phyloP scores from a whole-genome alignment of 2,329 filamentous ascomycete genomes.

The Blastomyces silverae region DNA sequence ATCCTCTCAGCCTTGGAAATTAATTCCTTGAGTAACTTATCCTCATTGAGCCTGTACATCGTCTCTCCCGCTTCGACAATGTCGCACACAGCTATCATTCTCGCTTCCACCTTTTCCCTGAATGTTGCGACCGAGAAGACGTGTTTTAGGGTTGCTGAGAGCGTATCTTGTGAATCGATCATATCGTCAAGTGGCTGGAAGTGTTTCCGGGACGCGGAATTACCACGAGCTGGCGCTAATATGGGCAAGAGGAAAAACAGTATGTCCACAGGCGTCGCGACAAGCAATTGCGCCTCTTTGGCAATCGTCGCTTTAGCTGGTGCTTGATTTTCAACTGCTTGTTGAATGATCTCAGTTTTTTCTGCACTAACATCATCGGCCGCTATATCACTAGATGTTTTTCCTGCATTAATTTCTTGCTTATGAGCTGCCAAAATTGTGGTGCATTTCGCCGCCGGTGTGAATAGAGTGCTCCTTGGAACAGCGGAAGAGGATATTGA shows the following conservation, averaged over 20 bases:
- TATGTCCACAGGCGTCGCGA: conserved; percentile 78
- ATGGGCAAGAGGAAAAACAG: conserved; percentile 76
- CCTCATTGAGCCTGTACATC: conserved; percentile 73
- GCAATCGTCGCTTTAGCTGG: conserved; percentile 48
- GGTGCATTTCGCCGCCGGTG: conserved; percentile 23
- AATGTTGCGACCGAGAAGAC: conserved; percentile 34
- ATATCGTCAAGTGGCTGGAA: conserved; percentile 48
- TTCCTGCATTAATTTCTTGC: not conserved
- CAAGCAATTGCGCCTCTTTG: conserved; percentile 64
- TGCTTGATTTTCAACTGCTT: not conserved
- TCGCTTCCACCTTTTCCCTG: conserved; percentile 50
- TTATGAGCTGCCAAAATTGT: not conserved
- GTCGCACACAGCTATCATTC: conserved; percentile 69
- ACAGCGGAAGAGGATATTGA: conserved; percentile 47
- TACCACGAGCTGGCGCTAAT: conserved; percentile 45
- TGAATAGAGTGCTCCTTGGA: conserved; percentile 52
- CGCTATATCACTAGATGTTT: not conserved
- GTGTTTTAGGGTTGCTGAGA: conserved; percentile 38
- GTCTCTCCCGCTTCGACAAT: conserved; percentile 73
- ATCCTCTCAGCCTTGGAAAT: conserved; percentile 66
- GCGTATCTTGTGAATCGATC: conserved; percentile 41
- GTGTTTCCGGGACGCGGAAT: conserved; percentile 34
- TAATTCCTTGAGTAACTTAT: conserved; percentile 61
- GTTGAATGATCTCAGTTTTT: not conserved
- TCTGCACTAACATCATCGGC: not conserved